phyloP scores from a whole-genome alignment of 208 protist genomes.

The Wallacemonas sp. region DNA sequence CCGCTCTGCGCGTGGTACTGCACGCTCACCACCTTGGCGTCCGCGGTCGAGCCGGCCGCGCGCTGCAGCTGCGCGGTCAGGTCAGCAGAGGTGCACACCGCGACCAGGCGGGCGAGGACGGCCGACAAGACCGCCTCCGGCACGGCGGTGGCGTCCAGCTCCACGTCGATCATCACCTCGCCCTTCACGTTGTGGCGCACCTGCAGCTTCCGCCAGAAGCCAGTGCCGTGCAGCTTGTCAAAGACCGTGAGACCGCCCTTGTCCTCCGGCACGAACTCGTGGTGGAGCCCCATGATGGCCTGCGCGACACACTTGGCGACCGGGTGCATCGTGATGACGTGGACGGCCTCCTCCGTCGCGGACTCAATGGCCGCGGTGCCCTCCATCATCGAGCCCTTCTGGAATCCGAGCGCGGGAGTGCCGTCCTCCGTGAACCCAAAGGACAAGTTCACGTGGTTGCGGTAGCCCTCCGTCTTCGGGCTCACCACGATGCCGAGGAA shows the following conservation, averaged over 20 bases:
- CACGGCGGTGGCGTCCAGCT: conserved; percentile 52
- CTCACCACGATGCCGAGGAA: conserved; percentile 77
- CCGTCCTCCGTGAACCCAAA: conserved; percentile 73
- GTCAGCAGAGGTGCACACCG: conserved; percentile 23
- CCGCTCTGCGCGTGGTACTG: conserved; percentile 83
- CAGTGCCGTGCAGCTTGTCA: conserved; percentile 72
- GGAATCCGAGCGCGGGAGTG: conserved; percentile 59
- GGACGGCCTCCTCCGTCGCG: conserved; percentile 39
- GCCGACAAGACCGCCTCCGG: conserved; percentile 30
- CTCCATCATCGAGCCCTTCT: conserved; percentile 76
- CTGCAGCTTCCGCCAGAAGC: conserved; percentile 92
- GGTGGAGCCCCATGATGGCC: conserved; percentile 49
- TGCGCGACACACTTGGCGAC: conserved; percentile 56
- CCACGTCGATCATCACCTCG: conserved; percentile 84
- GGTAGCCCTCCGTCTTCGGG: conserved; percentile 78
- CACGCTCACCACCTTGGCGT: conserved; percentile 58
- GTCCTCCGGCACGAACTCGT: conserved; percentile 32
- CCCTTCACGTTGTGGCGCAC: conserved; percentile 87
- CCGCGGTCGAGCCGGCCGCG: conserved; percentile 24
- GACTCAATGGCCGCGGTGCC: conserved; percentile 66
- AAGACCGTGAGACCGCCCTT: conserved; percentile 55
- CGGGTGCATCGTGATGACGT: conserved; percentile 69
- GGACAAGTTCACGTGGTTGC: conserved; percentile 93
- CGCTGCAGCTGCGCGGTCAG: conserved; percentile 28
- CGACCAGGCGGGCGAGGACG: conserved; percentile 48